Evolutionary conservation across 495 filamentous ascomycete genomes (phyloP), one percentile per base, ranked within the genome.

Genomic region (Trichocladium antarcticum): DNA sequence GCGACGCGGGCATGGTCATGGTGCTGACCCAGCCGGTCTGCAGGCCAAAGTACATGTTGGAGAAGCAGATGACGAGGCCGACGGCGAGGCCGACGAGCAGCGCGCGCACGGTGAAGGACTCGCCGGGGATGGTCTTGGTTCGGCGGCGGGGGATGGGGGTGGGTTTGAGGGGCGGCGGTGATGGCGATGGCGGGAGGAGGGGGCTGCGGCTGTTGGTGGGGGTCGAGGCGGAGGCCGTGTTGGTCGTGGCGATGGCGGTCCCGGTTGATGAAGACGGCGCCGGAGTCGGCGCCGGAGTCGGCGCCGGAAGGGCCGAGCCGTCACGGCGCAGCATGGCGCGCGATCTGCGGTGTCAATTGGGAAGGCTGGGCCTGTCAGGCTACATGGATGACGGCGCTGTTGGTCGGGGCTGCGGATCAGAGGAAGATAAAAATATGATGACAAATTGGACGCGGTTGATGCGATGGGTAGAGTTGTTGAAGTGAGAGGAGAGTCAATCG

Each of bases 1-100:
- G 67, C 9, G 87, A 86, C 1, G 89, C 83, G 0, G 93, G 93
- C 93, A 99, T 97, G 12, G 68, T 71, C 75, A 77, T 74, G 56
- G 66, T 72, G 47, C 65, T 70, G 12, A 80, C 72, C 90, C 92
- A 99, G 57, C 93, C 93, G 3, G 90, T 96, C 64, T 99, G 93
- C 21, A 99, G 74, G 11, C 93, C 93, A 59, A 97, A 99, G 62
- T 96, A 99, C 73, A 86, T 94, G 65, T 97, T 97, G 21, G 85
- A 90, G 67, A 95, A 95, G 54, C 84, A 89, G 51, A 95, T 94
- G 36, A 97, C 70, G 2, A 88, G 74, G 22, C 92, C 92, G 49
- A 97, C 90, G 3, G 76, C 66, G 6, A 97, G 68, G 31, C 92
- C 92, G 43, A 87, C 87, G 22, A 80, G 59, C 34, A 95, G 70